phyloP scores from a whole-genome alignment of 1,284 basidiomycete species.

The Tranzscheliella williamsii region DNA sequence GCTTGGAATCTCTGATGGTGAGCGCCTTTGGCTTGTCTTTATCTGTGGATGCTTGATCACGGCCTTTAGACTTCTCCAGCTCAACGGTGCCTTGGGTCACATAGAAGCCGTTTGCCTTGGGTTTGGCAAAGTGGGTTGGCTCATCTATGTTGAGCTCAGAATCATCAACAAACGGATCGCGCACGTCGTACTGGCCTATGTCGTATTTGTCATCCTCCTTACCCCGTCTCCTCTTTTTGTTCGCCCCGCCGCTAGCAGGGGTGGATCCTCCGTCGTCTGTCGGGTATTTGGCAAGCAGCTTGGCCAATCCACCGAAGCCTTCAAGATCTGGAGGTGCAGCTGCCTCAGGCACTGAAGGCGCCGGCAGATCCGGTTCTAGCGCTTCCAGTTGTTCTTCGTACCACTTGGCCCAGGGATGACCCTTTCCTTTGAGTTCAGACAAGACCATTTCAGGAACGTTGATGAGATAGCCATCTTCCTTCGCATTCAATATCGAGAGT shows the following conservation, averaged over 20 bases:
- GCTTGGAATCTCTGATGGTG: constrained; percentile 36
- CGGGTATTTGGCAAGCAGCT: constrained; percentile 44
- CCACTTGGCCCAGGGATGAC: constrained; percentile 52
- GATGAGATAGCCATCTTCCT: constrained; percentile 48
- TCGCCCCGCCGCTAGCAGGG: constrained; percentile 3
- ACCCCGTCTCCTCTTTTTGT: constrained; percentile 33
- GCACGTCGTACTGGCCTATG: constrained; percentile 73
- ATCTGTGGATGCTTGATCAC: constrained; percentile 8
- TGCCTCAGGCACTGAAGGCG: constrained; percentile 8
- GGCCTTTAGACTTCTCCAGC: constrained; percentile 31
- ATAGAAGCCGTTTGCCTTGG: constrained; percentile 91
- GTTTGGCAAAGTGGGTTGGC: constrained; percentile 86
- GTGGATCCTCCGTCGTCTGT: constrained; percentile 7
- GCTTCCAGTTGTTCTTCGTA: constrained; percentile 39
- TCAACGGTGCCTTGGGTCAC: constrained; percentile 65
- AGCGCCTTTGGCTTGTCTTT: constrained; percentile 18
- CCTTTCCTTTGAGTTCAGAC: constrained; percentile 28
- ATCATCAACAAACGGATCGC: constrained; percentile 96
- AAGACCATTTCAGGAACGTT: constrained; percentile 51
- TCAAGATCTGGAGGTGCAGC: constrained; percentile 26
- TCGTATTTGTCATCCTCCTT: constrained; percentile 44
- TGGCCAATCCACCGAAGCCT: constrained; percentile 43
- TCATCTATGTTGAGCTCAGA: constrained; percentile 88
- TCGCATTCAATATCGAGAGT: constrained; percentile 22
- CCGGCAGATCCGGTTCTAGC: constrained; percentile 13